These are phyloP conservation scores for Lycium ferocissimum DNA, from an alignment of 257 asterid species.

Conservation along the genomic window DNA sequence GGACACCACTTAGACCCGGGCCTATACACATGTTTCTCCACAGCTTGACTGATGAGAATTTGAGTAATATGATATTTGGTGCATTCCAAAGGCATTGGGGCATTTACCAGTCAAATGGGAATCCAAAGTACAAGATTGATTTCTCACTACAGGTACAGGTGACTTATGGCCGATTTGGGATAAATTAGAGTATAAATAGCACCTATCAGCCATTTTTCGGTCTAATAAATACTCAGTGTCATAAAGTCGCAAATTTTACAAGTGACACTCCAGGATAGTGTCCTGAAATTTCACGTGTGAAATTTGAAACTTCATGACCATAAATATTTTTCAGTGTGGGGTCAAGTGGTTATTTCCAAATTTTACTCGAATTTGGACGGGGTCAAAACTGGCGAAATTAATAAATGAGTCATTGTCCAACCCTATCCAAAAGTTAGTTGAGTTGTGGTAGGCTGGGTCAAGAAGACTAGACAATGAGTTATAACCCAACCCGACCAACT, in stretches of 20 bases:
- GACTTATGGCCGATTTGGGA: neutral
- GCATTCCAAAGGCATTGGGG: constrained; percentile 65
- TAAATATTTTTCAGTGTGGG: too few species aligned
- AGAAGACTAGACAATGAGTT: neutral
- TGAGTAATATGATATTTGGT: neutral
- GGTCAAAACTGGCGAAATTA: neutral
- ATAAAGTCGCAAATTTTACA: neutral
- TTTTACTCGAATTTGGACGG: too few species aligned
- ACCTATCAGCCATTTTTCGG: too few species aligned
- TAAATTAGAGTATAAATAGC: neutral
- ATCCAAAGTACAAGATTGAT: constrained; percentile 64
- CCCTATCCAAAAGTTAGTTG: neutral
- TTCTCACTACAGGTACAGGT: neutral
- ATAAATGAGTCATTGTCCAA: neutral
- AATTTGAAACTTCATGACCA: too few species aligned
- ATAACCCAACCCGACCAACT: neutral
- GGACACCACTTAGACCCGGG: constrained; percentile 54
- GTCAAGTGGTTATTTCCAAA: too few species aligned
- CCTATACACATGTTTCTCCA: constrained; percentile 47
- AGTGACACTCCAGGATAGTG: neutral
- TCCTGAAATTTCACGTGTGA: too few species aligned
- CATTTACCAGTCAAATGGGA: constrained; percentile 52
- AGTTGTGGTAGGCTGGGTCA: neutral
- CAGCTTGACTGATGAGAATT: constrained; percentile 53
- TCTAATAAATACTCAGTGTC: neutral